Conservation (phyloP, 257 asterid genomes). For the Scutellaria galericulata region DNA sequence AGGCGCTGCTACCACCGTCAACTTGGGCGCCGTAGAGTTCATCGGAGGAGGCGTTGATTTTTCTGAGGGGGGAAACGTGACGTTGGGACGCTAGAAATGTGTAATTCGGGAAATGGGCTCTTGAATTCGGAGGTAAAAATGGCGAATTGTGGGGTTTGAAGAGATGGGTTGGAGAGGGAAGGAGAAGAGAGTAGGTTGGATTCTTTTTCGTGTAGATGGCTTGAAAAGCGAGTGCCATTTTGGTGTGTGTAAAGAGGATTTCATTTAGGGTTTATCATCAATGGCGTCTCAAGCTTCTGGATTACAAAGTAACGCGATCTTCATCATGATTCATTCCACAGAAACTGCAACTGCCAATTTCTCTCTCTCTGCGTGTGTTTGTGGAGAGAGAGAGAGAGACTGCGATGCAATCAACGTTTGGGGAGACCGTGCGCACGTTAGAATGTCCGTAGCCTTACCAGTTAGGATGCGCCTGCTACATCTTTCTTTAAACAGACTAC, state of each 20-base stretch:
- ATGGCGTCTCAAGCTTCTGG: conserved; percentile 2
- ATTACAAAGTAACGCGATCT: background rate
- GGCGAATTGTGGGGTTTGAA: conserved; percentile 36
- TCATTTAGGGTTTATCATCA: background rate
- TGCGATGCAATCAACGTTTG: conserved; percentile 20
- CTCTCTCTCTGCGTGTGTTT: background rate
- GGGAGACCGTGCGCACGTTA: conserved; percentile 12
- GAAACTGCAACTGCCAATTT: too few relatives aligned
- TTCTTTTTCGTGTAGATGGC: conserved; percentile 44
- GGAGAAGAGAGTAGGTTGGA: conserved; percentile 23
- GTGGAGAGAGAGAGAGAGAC: too few relatives aligned
- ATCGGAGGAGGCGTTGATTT: conserved; percentile 41
- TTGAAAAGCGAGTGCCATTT: conserved; percentile 58
- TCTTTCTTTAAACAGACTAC: too few relatives aligned
- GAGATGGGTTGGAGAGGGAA: conserved; percentile 37
- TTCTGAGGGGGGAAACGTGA: conserved; percentile 32
- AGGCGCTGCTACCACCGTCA: conserved; percentile 3
- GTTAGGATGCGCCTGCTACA: conserved; percentile 13
- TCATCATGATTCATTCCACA: background rate
- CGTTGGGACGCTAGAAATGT: conserved; percentile 23
- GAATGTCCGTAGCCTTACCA: background rate
- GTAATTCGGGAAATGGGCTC: conserved; percentile 38
- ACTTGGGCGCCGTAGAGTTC: conserved; percentile 26
- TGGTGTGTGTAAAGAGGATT: background rate
- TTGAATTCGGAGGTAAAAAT: conserved; percentile 29